Base-by-base conservation (phyloP, 441 rosid genomes). In the Manihot esculenta region DNA sequence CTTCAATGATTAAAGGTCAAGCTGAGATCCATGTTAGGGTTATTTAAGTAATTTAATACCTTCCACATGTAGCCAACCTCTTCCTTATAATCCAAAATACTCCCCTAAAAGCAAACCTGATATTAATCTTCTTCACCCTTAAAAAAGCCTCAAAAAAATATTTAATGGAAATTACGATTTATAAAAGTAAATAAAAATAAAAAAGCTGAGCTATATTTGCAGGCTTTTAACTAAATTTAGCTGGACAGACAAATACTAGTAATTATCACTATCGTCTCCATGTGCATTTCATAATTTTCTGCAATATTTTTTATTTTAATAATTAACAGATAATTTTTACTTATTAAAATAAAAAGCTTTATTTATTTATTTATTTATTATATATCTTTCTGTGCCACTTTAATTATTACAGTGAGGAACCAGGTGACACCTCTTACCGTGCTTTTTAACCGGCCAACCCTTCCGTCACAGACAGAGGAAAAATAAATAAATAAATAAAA, bases 311-410 rank as follows among this genome's bases (percentile, higher is more conserved):
- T 49, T 65, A 13, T 58, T 51, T 38, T 38, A 38, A 38, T 38
- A 38, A 38, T 38, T 38, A 38, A 38, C 7, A 38, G 7, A 38
- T 38, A 38, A n/a, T n/a, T n/a, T n/a, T n/a, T n/a, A n/a, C n/a
- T n/a, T n/a, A n/a, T n/a, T n/a, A n/a, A n/a, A n/a, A n/a, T n/a
- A n/a, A n/a, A n/a, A n/a, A n/a, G n/a, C n/a, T n/a, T 33, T 5
- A 38, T 5, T 5, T 38, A 38, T 4, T 1, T 30, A 47, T 27
- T 15, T 45, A 64, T 17, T 10, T 50, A 7, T 17, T 63, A 33
- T 83, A 72, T 82, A 68, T 85, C 77, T 80, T 84, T 82, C 82
- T 82, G 88, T 80, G 90, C 89, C 79, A 73, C 75, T 74, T 76
- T 83, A 41, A 33, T 64, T 35, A 38, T 38, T 51, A 71, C 73